Conservation (phyloP, 2,329 filamentous ascomycete species). For the Microascus cirrosus region DNA sequence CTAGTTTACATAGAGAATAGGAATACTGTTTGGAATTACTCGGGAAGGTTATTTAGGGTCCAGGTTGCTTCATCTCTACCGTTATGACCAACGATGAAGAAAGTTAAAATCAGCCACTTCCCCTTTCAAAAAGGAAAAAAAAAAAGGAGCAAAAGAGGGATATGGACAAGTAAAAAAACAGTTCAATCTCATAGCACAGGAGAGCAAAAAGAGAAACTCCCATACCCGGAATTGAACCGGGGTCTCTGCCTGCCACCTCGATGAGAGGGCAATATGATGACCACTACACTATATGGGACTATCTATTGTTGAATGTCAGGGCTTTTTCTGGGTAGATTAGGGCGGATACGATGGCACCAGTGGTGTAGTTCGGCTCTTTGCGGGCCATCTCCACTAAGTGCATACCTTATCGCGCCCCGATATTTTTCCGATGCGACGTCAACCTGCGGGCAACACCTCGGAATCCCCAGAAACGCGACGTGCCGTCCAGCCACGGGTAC, state of each 20-base stretch:
- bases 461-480: not conserved
- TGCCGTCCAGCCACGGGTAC: not conserved
- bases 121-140: not conserved
- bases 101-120: not conserved
- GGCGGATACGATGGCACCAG: not conserved
- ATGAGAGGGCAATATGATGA: not conserved
- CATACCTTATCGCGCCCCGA: not conserved
- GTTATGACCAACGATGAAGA: not conserved
- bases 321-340: not conserved
- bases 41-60: too few species aligned
- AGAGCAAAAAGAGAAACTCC: not conserved
- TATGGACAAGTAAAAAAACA: not conserved
- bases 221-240: not conserved
- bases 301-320: not conserved
- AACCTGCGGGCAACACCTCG: too few species aligned
- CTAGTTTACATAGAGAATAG: too few species aligned
- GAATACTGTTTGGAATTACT: too few species aligned
- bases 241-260: not conserved
- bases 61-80: not conserved
- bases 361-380: not conserved
- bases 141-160: not conserved
- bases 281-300: not conserved
- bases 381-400: not conserved
- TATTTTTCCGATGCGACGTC: not conserved
- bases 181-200: not conserved